Conservation (phyloP, 768 basidiomycete genomes). For the Suillus occidentalis region DNA sequence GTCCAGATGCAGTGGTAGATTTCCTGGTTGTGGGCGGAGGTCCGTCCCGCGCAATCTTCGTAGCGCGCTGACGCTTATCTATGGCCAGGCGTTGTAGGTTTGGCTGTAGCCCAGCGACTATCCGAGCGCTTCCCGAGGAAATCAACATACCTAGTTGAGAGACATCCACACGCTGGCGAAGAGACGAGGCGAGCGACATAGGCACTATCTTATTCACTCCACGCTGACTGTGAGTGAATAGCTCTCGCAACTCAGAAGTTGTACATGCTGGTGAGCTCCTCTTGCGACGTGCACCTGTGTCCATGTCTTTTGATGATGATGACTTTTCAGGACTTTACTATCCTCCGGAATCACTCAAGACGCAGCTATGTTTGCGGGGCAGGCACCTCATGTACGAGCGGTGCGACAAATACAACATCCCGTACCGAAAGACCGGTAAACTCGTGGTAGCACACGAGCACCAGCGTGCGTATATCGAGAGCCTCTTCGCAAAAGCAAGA, state of each 20-base stretch:
- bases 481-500: slow-evolving; percentile 63
- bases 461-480: slow-evolving; percentile 70
- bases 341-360: slow-evolving; percentile 81
- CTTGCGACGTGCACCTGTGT: background rate
- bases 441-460: slow-evolving; percentile 77
- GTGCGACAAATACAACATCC: slow-evolving; percentile 63
- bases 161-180: slow-evolving; percentile 72
- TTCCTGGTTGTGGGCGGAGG: slow-evolving; percentile 90
- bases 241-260: slow-evolving; percentile 93
- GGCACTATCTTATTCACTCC: background rate
- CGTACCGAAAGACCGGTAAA: slow-evolving; percentile 77
- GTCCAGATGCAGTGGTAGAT: slow-evolving; percentile 74
- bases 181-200: slow-evolving; percentile 68
- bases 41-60: slow-evolving; percentile 18
- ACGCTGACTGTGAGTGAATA: slow-evolving; percentile 28
- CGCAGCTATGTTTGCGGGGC: slow-evolving; percentile 81
- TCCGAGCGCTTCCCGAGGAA: slow-evolving; percentile 60
- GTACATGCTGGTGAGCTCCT: slow-evolving; percentile 73
- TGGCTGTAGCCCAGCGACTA: slow-evolving; percentile 81
- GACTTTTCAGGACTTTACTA: slow-evolving; percentile 71
- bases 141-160: slow-evolving; percentile 80
- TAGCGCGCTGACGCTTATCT: background rate
- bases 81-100: slow-evolving; percentile 72
- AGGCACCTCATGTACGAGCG: slow-evolving; percentile 80
- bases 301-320: background rate